These are phyloP conservation scores for Haematococcus lacustris DNA, from an alignment of 139 green algal genomes.

Conservation along the genomic window DNA sequence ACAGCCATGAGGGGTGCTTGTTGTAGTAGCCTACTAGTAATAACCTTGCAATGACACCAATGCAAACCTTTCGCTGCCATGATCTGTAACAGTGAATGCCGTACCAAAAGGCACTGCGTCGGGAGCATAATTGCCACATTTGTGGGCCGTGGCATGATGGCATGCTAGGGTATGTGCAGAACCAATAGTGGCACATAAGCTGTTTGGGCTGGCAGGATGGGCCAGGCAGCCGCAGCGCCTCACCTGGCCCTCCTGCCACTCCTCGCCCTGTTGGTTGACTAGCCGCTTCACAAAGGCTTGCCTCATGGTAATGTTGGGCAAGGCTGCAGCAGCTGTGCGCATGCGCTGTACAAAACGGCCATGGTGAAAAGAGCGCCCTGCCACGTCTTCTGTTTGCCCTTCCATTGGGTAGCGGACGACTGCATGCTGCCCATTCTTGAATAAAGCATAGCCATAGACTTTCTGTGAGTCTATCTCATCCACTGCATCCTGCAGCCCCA, in stretches of 20 bases:
- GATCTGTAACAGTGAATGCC: too few relatives aligned
- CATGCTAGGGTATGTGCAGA: too few relatives aligned
- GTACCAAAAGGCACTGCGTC: too few relatives aligned
- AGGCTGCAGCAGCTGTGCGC: slow-evolving; percentile 47
- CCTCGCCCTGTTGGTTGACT: slow-evolving; percentile 49
- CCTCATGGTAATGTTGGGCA: slow-evolving; percentile 55
- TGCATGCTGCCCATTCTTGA: slow-evolving; percentile 75
- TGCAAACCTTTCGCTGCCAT: too few relatives aligned
- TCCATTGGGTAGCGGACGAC: slow-evolving; percentile 81
- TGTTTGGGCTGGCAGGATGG: too few relatives aligned
- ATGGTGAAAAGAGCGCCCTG: slow-evolving; percentile 92
- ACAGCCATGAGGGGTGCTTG: too few relatives aligned
- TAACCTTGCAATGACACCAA: too few relatives aligned
- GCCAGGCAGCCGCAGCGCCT: background rate
- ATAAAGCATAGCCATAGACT: slow-evolving; percentile 92
- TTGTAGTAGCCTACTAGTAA: too few relatives aligned
- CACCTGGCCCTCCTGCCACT: slow-evolving; percentile 9
- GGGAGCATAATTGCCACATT: too few relatives aligned
- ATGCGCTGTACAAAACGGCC: slow-evolving; percentile 88
- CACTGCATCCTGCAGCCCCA: slow-evolving; percentile 76
- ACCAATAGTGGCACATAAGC: too few relatives aligned
- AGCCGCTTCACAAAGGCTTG: slow-evolving; percentile 67
- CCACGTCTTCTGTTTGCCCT: slow-evolving; percentile 60
- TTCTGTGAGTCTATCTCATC: slow-evolving; percentile 87
- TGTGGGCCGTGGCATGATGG: too few relatives aligned